Percentiles rank a stretch among this genome's conserved stretches.
Evolutionary conservation across 495 filamentous ascomycete species (phyloP).

Genomic region (Parathielavia appendiculata): DNA sequence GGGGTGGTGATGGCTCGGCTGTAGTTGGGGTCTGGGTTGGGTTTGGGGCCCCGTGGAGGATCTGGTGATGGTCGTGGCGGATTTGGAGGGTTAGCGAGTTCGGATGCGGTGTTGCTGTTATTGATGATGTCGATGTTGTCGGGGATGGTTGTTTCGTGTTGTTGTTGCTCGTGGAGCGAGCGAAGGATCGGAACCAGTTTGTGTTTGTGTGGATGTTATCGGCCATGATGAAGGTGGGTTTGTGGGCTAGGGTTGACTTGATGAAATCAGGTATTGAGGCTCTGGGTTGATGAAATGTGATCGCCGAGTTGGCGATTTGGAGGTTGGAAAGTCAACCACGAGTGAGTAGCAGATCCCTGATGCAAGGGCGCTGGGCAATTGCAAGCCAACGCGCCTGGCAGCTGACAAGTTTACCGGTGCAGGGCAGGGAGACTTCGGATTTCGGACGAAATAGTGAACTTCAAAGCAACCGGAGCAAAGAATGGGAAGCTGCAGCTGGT

Average conservation of each 20-base stretch:
- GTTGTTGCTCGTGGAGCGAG: constrained; percentile 7
- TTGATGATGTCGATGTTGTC: too few relatives aligned
- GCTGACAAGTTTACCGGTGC: too few relatives aligned
- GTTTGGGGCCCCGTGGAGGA: neutral
- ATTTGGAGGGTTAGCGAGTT: neutral
- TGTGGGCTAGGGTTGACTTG: neutral
- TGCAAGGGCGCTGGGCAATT: too few relatives aligned
- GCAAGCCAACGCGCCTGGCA: too few relatives aligned
- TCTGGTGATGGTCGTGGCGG: neutral
- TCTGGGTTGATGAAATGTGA: neutral
- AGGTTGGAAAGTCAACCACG: neutral
- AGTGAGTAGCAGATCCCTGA: neutral
- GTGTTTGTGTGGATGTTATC: constrained; percentile 4
- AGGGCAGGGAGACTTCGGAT: too few relatives aligned
- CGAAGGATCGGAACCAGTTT: constrained; percentile 10
- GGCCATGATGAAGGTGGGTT: constrained; percentile 3
- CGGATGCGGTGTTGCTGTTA: neutral
- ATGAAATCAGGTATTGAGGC: neutral
- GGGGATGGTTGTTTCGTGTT: neutral
- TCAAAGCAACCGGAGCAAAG: neutral
- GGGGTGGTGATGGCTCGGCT: neutral
- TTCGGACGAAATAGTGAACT: too few relatives aligned
- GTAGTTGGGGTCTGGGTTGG: neutral
- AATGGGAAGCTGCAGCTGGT: neutral
- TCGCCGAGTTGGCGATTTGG: neutral